Base-by-base conservation (phyloP, 1,284 basidiomycete genomes). In the Marasmius tenuissimus region DNA sequence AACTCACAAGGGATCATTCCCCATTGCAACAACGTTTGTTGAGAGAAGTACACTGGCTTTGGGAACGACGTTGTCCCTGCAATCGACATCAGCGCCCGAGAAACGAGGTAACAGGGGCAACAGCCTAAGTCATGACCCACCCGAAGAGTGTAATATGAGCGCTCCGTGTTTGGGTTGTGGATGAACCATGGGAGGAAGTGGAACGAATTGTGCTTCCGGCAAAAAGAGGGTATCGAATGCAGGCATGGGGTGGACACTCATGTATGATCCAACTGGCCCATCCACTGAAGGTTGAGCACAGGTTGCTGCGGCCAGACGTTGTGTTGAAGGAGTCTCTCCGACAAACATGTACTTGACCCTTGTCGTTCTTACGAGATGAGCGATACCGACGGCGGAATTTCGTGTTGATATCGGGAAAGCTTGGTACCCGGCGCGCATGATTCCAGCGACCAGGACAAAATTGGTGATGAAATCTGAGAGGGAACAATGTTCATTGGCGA, bases 351-450 rank as follows among this genome's bases (percentile, higher is more conserved):
- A 57, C 45, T 63, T 60, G 11, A 53, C 33, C 37, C 61, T 51
- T 42, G 65, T 66, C 45, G 57, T 54, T 12, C 59, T 33, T 20
- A 64, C 37, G 34, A 66, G 55, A 42, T 64, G 59, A 33, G 65
- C 65, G 18, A 66, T 47, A 39, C 61, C 63, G 18, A 55, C 52
- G 10, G 60, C 42, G 10, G 63, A 64, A 40, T 64, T 62, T 33
- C 63, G 53, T 5, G 59, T 50, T 10, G 62, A 66, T 42, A 67
- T 63, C 22, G 63, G 63, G 47, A 67, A 67, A 16, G 63, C 62
- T 38, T 64, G 63, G 49, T 66, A 60, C 10, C 66, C 66, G 22
- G 65, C 63, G 27, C 66, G 58, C 35, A 67, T 51, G 59, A 66
- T 63, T 11, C 66, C 66, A 35, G 58, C 49, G 20, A 67, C 45